These are phyloP conservation scores for Podospora pseudoanserina DNA, from an alignment of 495 filamentous ascomycete species.

Conservation along the genomic window DNA sequence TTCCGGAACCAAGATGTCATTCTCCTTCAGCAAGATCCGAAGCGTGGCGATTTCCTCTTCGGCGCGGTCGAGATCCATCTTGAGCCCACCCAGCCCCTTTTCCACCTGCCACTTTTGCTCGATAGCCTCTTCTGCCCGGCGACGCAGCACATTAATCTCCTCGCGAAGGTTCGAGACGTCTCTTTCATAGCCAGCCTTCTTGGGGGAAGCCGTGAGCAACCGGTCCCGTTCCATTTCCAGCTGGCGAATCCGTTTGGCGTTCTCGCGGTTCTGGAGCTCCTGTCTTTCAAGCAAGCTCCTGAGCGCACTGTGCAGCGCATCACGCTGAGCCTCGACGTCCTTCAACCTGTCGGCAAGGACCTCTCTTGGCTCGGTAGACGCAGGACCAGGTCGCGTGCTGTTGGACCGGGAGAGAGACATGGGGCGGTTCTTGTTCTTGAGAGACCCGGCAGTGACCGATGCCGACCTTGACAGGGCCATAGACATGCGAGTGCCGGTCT, in stretches of 20 bases:
- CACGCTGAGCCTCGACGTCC: conserved; percentile 88
- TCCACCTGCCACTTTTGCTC: conserved; percentile 96
- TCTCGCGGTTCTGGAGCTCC: conserved; percentile 72
- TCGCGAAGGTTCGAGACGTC: conserved; percentile 75
- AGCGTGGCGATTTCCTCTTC: conserved; percentile 86
- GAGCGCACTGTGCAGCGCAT: conserved; percentile 82
- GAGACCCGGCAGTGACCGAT: conserved; percentile 36
- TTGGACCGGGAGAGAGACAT: conserved; percentile 56
- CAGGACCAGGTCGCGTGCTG: conserved; percentile 46
- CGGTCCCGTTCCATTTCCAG: conserved; percentile 76
- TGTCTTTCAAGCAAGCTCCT: conserved; percentile 85
- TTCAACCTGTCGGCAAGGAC: conserved; percentile 79
- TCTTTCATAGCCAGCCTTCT: conserved; percentile 71
- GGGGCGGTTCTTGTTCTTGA: conserved; percentile 29
- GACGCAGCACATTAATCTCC: conserved; percentile 80
- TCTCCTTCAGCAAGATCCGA: conserved; percentile 75
- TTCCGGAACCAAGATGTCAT: conserved; percentile 71
- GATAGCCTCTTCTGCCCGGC: conserved; percentile 90
- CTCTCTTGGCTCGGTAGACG: conserved; percentile 57
- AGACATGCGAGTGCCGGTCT: conserved; percentile 26
- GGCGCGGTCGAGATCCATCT: conserved; percentile 95
- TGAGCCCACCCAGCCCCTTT: conserved; percentile 84
- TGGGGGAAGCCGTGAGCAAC: conserved; percentile 65
- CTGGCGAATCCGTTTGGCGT: conserved; percentile 67
- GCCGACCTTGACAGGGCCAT: conserved; percentile 41